Percentiles rank a stretch among this genome's conserved stretches.
Evolutionary conservation across 2,329 filamentous ascomycete species (phyloP).

Genomic region (Fusarium udum): DNA sequence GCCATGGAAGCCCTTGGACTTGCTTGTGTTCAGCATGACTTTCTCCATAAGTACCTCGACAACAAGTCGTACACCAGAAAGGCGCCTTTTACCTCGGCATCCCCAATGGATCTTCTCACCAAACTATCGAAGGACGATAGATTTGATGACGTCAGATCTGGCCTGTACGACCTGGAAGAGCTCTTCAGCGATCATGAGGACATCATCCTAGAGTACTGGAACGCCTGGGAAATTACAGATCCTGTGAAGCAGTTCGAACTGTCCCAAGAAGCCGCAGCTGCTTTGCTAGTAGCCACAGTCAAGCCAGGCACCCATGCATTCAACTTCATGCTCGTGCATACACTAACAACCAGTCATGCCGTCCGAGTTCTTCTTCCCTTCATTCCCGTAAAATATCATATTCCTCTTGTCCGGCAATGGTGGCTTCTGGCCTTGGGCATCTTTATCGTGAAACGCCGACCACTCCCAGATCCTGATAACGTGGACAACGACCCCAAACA

Average conservation of each 20-base stretch:
- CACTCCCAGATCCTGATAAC: constrained; percentile 72
- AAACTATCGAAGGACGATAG: constrained; percentile 74
- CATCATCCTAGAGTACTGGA: constrained; percentile 87
- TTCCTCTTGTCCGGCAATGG: constrained; percentile 83
- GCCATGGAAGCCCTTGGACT: constrained; percentile 88
- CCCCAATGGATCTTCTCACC: constrained; percentile 75
- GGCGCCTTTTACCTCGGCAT: constrained; percentile 66
- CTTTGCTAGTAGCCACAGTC: constrained; percentile 70
- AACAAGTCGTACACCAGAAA: constrained; percentile 75
- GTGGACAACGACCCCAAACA: constrained; percentile 68
- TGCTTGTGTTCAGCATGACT: constrained; percentile 66
- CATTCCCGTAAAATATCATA: constrained; percentile 76
- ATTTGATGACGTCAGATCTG: constrained; percentile 69
- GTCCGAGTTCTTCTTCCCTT: constrained; percentile 85
- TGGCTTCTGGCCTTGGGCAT: constrained; percentile 83
- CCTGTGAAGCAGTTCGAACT: constrained; percentile 79
- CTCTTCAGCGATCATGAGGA: constrained; percentile 76
- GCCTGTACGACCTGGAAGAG: constrained; percentile 69
- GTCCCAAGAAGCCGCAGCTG: constrained; percentile 70
- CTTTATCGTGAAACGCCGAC: constrained; percentile 80
- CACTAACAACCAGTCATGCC: constrained; percentile 87
- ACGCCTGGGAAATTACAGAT: constrained; percentile 79
- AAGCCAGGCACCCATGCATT: constrained; percentile 69
- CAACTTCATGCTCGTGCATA: constrained; percentile 84
- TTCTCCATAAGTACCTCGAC: constrained; percentile 74